Conservation (phyloP, 2,329 filamentous ascomycete species). For the Cyclaneusma minus region DNA sequence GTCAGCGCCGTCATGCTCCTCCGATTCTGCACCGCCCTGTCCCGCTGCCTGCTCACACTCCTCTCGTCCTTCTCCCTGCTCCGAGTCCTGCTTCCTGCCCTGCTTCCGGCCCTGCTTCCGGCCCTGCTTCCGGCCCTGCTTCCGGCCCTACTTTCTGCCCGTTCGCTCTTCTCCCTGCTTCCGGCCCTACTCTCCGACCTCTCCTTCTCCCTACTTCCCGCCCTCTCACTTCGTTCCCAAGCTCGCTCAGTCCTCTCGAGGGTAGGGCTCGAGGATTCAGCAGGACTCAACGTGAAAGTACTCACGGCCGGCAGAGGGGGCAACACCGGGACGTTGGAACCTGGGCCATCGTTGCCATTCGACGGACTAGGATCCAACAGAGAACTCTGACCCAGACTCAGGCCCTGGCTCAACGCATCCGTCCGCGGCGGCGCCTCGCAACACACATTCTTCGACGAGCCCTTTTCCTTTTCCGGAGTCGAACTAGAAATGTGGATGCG, state of each 20-base stretch:
- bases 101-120: conserved; percentile 2
- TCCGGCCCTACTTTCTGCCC: too few species aligned
- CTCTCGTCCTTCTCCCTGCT: conserved; percentile 14
- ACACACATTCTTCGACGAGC: too few species aligned
- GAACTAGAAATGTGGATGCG: too few species aligned
- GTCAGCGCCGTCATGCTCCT: conserved; percentile 13
- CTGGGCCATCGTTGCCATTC: conserved; percentile 14
- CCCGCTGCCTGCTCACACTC: conserved; percentile 2
- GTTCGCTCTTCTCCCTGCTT: too few species aligned
- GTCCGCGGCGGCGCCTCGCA: conserved; percentile 2
- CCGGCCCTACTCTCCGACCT: conserved; percentile 1
- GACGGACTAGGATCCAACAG: conserved; percentile 12
- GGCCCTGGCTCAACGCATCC: conserved; percentile 9
- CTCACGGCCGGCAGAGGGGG: too few species aligned
- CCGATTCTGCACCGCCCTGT: conserved; percentile 8
- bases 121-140: conserved; percentile 13
- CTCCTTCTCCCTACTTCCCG: conserved; percentile 27
- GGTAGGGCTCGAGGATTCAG: too few species aligned
- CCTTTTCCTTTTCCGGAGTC: too few species aligned
- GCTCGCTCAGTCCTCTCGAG: too few species aligned
- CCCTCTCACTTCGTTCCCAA: too few species aligned
- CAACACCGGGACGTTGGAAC: conserved; percentile 29
- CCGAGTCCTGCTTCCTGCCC: too few species aligned
- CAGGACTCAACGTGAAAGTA: too few species aligned
- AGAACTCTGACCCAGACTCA: too few species aligned